phyloP scores from a whole-genome alignment of 352 stramenopile species.

The Globisporangium megalacanthum region DNA sequence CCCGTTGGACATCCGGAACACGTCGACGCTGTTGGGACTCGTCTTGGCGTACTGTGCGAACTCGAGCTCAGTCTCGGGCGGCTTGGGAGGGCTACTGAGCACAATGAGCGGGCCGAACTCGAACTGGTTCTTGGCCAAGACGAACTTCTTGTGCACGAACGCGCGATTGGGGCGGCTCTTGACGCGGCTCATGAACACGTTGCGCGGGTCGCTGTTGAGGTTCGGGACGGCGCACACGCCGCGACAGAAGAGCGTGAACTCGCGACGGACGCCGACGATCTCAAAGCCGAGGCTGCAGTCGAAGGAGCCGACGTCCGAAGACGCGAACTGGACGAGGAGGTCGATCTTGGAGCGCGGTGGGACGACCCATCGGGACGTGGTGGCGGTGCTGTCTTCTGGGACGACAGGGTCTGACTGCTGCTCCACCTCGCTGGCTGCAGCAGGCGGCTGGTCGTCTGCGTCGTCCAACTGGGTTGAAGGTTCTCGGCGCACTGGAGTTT shows the following conservation, averaged over 20 bases:
- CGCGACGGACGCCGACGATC: constrained; percentile 79
- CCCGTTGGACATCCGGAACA: constrained; percentile 90
- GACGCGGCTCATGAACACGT: constrained; percentile 93
- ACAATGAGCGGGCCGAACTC: constrained; percentile 93
- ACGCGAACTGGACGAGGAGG: constrained; percentile 82
- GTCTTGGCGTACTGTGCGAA: constrained; percentile 44
- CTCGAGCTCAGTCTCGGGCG: constrained; percentile 36
- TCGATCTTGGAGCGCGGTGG: constrained; percentile 41
- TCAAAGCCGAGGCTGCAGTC: constrained; percentile 88
- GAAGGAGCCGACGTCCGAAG: constrained; percentile 67
- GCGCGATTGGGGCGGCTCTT: constrained; percentile 66
- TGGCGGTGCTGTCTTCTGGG: constrained; percentile 7
- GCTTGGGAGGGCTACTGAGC: constrained; percentile 6
- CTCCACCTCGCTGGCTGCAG: neutral
- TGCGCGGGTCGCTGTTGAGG: constrained; percentile 91
- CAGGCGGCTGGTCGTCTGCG: neutral
- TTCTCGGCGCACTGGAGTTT: neutral
- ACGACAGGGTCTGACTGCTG: constrained; percentile 7
- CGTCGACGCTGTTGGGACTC: constrained; percentile 78
- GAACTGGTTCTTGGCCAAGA: constrained; percentile 85
- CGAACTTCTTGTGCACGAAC: constrained; percentile 90
- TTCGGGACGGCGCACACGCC: constrained; percentile 83
- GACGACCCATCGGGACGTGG: constrained; percentile 70
- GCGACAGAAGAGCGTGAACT: constrained; percentile 80
- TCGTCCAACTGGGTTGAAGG: constrained; percentile 4